Base-by-base conservation (phyloP, 2,329 filamentous ascomycete genomes). In the Nemania diffusa region DNA sequence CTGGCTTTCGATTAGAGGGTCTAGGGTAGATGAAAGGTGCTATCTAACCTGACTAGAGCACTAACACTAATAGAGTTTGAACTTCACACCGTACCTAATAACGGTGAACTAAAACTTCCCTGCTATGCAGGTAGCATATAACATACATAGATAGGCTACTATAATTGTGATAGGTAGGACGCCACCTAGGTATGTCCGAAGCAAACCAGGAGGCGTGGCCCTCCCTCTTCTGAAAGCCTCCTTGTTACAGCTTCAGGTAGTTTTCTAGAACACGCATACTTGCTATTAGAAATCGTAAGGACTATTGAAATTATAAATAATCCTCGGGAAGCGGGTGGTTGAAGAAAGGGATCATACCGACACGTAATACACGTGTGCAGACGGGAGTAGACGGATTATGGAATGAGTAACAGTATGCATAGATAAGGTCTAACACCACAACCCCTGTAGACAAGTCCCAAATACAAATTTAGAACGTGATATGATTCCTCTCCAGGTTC, bases 231-330 rank as follows among this genome's bases (percentile, higher is more conserved):
- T n/a, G n/a, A n/a, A n/a, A n/a, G n/a, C n/a, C n/a, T 42, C 20
- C 24, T 52, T 29, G 24, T 34, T 32, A 46, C 48, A 42, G 48
- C 34, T 40, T 56, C 32, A 13, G n/a, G 51, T 42, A 40, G n/a
- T 26, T 9, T 62, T 62, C 51, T 50, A 37, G 52, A 62, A 57
- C 22, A 9, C n/a, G n/a, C n/a, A n/a, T n/a, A n/a, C n/a, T n/a
- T n/a, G n/a, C n/a, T n/a, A n/a, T n/a, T n/a, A n/a, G n/a, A n/a
- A n/a, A n/a, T n/a, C n/a, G n/a, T n/a, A n/a, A n/a, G n/a, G n/a
- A n/a, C n/a, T n/a, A n/a, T n/a, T n/a, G n/a, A n/a, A n/a, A n/a
- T n/a, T 32, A 32, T 32, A 40, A 1, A 40, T 3, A 40, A 15
- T 40, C 11, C 37, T 15, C 15, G 15, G 15, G 37, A 40, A 9